Percentiles rank a stretch among this genome's conserved stretches.
phyloP scores from a whole-genome alignment of 495 filamentous ascomycete genomes.

The Articulospora tetracladia region DNA sequence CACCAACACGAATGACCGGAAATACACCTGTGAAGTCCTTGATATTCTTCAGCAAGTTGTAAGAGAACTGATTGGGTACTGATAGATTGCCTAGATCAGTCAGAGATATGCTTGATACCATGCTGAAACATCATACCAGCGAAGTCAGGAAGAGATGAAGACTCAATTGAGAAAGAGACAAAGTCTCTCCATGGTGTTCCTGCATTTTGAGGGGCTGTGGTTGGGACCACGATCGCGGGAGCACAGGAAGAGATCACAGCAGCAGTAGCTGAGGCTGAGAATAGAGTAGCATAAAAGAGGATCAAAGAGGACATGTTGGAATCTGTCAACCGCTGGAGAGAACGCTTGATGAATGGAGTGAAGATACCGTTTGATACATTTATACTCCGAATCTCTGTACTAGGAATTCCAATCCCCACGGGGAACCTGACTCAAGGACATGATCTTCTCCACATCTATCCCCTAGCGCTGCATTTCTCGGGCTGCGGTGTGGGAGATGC shows the following conservation, averaged over 20 bases:
- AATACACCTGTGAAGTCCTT: slow-evolving; percentile 42
- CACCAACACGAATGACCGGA: slow-evolving; percentile 57
- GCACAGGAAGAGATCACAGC: not conserved
- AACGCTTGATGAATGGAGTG: not conserved
- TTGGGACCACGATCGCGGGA: not conserved
- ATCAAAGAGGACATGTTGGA: not conserved
- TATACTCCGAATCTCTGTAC: not conserved
- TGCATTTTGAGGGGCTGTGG: not conserved
- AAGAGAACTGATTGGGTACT: slow-evolving; percentile 52
- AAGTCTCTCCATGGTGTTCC: slow-evolving; percentile 26
- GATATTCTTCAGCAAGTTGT: slow-evolving; percentile 52
- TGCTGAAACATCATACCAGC: slow-evolving; percentile 39
- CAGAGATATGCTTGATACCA: not conserved
- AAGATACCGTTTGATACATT: not conserved
- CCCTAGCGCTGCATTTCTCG: not conserved
- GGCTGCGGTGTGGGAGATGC: not conserved
- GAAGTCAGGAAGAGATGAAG: slow-evolving; percentile 59
- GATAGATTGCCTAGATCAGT: slow-evolving; percentile 38
- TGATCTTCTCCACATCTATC: not conserved
- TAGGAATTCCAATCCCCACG: not conserved
- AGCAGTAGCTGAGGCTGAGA: not conserved
- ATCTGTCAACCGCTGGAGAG: not conserved
- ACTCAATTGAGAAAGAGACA: slow-evolving; percentile 58
- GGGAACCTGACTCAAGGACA: not conserved
- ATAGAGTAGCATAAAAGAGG: not conserved